Conservation (phyloP, 83 land plant species). For the Larix sibirica region DNA sequence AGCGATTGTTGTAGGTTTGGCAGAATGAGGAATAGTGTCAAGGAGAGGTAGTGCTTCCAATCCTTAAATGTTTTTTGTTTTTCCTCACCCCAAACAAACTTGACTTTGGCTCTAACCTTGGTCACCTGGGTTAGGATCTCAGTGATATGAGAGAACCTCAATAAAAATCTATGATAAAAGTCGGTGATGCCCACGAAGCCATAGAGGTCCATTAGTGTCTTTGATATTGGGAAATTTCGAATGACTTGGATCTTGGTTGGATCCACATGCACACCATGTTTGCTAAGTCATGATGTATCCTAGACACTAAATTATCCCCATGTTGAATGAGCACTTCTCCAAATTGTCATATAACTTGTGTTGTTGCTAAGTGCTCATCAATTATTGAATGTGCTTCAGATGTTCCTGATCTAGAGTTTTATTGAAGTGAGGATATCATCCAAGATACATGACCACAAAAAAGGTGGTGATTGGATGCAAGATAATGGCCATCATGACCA, state of each 20-base stretch:
- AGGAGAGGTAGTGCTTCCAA: neutral
- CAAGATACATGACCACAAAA: neutral
- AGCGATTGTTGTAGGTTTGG: neutral
- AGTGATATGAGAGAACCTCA: neutral
- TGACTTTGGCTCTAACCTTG: neutral
- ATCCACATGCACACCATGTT: neutral
- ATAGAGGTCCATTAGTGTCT: neutral
- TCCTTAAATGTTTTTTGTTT: neutral
- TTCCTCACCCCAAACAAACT: neutral
- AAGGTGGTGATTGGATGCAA: neutral
- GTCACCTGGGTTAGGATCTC: neutral
- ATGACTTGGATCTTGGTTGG: neutral
- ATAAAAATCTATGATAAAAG: neutral
- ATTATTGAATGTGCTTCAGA: neutral
- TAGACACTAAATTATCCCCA: neutral
- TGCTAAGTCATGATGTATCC: neutral
- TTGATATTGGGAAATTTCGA: neutral
- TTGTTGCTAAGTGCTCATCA: neutral
- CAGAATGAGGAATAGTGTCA: neutral
- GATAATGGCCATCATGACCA: neutral
- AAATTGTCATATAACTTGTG: neutral
- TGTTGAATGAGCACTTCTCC: neutral
- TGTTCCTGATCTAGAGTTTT: neutral
- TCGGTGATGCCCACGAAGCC: neutral
- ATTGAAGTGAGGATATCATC: neutral